phyloP scores from a whole-genome alignment of 2,329 filamentous ascomycete genomes.

The Monosporascus sp. region DNA sequence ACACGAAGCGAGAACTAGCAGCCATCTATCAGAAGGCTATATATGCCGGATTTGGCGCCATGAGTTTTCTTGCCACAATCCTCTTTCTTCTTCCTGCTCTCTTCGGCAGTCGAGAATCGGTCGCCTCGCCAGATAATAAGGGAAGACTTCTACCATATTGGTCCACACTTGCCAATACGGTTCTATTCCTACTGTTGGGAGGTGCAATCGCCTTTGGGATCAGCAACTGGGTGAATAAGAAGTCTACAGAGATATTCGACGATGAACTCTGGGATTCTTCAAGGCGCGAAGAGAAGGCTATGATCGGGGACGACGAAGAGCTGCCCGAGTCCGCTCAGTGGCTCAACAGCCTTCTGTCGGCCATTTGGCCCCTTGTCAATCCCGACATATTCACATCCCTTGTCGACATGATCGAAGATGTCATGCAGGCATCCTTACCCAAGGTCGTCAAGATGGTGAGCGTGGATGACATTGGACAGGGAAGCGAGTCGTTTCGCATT shows the following conservation, averaged over 20 bases:
- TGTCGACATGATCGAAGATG: slow-evolving; percentile 68
- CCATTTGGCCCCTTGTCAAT: slow-evolving; percentile 71
- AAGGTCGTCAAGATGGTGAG: slow-evolving; percentile 67
- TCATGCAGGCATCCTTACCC: slow-evolving; percentile 73
- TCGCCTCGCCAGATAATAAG: neutral
- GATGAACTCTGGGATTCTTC: slow-evolving; percentile 66
- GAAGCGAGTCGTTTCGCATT: slow-evolving; percentile 64
- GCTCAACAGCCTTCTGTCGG: slow-evolving; percentile 63
- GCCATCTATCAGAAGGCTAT: slow-evolving; percentile 29
- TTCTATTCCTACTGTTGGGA: slow-evolving; percentile 22
- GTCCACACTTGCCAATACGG: slow-evolving; percentile 16
- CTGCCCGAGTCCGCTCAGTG: slow-evolving; percentile 63
- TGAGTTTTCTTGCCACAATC: slow-evolving; percentile 22
- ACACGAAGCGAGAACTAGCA: slow-evolving; percentile 29
- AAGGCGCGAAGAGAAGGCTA: slow-evolving; percentile 44
- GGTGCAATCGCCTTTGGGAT: slow-evolving; percentile 36
- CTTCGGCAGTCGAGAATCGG: slow-evolving; percentile 10
- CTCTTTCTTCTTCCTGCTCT: slow-evolving; percentile 17
- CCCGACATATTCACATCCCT: slow-evolving; percentile 66
- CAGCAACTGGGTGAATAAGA: slow-evolving; percentile 56
- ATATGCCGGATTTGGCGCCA: slow-evolving; percentile 29
- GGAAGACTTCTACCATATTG: slow-evolving; percentile 6
- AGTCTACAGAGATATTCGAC: slow-evolving; percentile 57
- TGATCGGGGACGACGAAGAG: slow-evolving; percentile 34
- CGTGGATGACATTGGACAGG: slow-evolving; percentile 70